Evolutionary conservation across 139 green algal genomes (phyloP).

Genomic region (Protoeuglena noctilucae): DNA sequence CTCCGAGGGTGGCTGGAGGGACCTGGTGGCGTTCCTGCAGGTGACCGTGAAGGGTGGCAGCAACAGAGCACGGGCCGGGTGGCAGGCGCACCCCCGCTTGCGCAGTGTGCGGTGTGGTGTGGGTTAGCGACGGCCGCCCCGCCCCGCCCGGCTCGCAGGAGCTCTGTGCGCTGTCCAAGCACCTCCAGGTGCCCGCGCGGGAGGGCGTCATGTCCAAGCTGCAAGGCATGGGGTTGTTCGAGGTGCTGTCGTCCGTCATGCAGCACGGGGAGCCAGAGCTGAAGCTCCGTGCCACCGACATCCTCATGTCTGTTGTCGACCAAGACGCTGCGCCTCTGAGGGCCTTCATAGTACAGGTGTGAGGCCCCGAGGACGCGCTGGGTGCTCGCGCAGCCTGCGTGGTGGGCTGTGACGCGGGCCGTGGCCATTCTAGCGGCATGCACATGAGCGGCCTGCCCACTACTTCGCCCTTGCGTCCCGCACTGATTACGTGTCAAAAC

Average conservation of each 20-base stretch:
- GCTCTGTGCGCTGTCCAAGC: constrained; percentile 65
- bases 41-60: constrained; percentile 13
- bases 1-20: constrained; percentile 33
- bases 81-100: too few relatives aligned
- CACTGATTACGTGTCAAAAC: too few relatives aligned
- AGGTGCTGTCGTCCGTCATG: constrained; percentile 47
- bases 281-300: constrained; percentile 61
- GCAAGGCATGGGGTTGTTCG: constrained; percentile 65
- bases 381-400: too few relatives aligned
- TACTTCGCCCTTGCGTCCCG: too few relatives aligned
- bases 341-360: too few relatives aligned
- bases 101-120: too few relatives aligned
- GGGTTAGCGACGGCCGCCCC: too few relatives aligned
- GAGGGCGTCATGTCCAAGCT: constrained; percentile 50
- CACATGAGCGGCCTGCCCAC: too few relatives aligned
- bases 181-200: constrained; percentile 56
- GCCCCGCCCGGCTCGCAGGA: constrained; percentile 78
- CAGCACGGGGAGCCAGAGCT: constrained; percentile 14
- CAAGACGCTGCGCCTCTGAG: not conserved
- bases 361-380: too few relatives aligned
- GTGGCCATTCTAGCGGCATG: too few relatives aligned
- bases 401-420: too few relatives aligned
- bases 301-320: constrained; percentile 61
- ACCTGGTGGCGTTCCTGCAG: constrained; percentile 71
- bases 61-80: not conserved